Conservation (phyloP, 2,329 filamentous ascomycete genomes). For the Geosmithia putterillii region DNA sequence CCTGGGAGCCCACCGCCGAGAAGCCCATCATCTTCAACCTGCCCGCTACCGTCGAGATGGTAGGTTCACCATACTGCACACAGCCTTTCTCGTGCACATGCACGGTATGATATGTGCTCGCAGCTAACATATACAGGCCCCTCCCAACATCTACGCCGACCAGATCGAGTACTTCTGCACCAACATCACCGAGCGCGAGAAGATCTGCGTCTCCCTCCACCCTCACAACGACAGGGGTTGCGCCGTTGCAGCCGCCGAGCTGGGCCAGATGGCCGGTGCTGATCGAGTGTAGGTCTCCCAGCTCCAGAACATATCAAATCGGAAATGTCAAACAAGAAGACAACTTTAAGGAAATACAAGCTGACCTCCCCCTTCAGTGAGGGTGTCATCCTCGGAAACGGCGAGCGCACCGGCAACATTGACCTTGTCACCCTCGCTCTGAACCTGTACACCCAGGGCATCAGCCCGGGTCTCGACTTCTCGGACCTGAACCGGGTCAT, state of each 20-base stretch:
- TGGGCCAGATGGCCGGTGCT: conserved; percentile 93
- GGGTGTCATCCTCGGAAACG: conserved; percentile 38
- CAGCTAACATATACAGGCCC: conserved; percentile 29
- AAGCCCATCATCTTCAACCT: conserved; percentile 93
- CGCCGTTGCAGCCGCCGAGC: conserved; percentile 76
- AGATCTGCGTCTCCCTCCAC: conserved; percentile 80
- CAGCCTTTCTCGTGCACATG: not conserved
- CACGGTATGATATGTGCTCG: not conserved
- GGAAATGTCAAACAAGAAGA: not conserved
- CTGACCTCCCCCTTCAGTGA: not conserved
- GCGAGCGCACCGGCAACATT: conserved; percentile 90
- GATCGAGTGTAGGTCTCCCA: conserved; percentile 89
- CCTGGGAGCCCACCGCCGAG: conserved; percentile 73
- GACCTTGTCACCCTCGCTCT: conserved; percentile 86
- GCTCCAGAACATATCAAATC: conserved; percentile 2
- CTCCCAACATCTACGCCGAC: conserved; percentile 91
- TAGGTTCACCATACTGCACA: no score
- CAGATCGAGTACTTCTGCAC: conserved; percentile 93
- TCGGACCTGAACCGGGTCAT: conserved; percentile 80
- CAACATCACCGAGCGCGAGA: conserved; percentile 73
- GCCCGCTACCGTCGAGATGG: conserved; percentile 87
- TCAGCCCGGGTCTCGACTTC: conserved; percentile 78
- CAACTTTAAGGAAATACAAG: not conserved
- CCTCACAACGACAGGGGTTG: conserved; percentile 92
- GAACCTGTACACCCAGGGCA: conserved; percentile 90